Percentiles rank a stretch among this genome's conserved stretches.
phyloP scores from a whole-genome alignment of 768 basidiomycete genomes.

The Lactarius tabidus region DNA sequence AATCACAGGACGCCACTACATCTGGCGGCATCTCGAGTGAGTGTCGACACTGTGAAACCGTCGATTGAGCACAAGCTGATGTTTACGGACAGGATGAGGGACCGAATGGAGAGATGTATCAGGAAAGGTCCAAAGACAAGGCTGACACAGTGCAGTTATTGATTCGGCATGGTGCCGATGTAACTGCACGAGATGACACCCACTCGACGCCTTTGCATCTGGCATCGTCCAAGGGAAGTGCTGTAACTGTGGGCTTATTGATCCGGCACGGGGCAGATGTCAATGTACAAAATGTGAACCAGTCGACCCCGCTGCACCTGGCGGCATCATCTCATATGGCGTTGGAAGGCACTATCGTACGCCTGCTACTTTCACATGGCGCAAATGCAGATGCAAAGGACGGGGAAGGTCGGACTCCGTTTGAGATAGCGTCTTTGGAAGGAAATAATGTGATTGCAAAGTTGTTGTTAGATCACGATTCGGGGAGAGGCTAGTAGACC shows the following conservation, averaged over 20 bases:
- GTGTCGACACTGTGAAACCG: neutral
- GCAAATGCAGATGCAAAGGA: neutral
- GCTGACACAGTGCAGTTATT: neutral
- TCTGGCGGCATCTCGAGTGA: neutral
- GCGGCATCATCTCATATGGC: neutral
- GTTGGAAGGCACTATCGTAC: neutral
- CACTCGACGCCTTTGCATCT: neutral
- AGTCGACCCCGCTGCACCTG: neutral
- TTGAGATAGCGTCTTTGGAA: neutral
- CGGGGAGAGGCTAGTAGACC: neutral
- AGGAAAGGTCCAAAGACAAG: neutral
- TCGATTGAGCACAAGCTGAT: neutral
- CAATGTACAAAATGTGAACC: neutral
- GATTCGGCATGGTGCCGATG: neutral
- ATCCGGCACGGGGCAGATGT: neutral
- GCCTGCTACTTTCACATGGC: neutral
- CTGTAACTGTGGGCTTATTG: neutral
- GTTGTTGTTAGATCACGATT: neutral
- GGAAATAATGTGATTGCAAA: neutral
- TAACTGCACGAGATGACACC: neutral
- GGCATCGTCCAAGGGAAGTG: neutral
- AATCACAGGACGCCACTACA: neutral
- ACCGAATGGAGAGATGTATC: neutral
- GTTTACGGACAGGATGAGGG: neutral
- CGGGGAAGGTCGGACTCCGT: neutral